These are phyloP conservation scores for Besnoitia besnoiti DNA, from an alignment of 169 alveolate genomes.

Conservation along the genomic window DNA sequence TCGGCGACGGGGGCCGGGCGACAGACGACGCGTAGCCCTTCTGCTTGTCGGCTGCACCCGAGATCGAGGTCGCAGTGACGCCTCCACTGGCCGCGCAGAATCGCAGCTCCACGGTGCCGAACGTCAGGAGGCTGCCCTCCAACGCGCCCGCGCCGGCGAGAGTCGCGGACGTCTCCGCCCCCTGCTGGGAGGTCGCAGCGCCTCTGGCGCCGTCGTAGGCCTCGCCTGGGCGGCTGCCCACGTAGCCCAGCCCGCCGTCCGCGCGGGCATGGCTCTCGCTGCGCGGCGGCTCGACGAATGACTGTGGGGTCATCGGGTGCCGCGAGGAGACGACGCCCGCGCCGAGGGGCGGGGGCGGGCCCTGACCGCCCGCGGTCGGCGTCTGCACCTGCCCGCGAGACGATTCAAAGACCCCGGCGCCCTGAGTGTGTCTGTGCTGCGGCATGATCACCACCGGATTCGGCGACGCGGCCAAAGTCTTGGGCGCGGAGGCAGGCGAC, in stretches of 20 bases:
- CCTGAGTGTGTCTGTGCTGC: neutral
- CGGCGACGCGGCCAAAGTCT: neutral
- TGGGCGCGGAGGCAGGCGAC: too few species aligned
- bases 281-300: neutral
- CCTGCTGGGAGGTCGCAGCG: too few species aligned
- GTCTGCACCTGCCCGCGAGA: neutral
- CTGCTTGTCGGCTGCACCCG: neutral
- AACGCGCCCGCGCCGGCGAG: neutral
- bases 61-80: neutral
- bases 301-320: neutral
- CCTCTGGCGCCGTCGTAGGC: neutral
- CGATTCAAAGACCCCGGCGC: neutral
- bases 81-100: neutral
- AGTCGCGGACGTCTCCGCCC: neutral
- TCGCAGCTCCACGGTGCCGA: conserved; percentile 17
- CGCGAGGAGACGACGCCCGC: neutral
- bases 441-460: conserved; percentile 25
- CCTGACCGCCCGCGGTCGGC: neutral
- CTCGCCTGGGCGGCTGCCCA: neutral
- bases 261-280: neutral
- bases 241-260: neutral
- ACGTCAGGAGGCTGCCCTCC: neutral
- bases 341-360: neutral
- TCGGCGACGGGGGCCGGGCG: neutral
- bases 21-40: neutral